These are phyloP conservation scores for Lactarius deliciosus DNA, from an alignment of 768 basidiomycete genomes.

Conservation along the genomic window DNA sequence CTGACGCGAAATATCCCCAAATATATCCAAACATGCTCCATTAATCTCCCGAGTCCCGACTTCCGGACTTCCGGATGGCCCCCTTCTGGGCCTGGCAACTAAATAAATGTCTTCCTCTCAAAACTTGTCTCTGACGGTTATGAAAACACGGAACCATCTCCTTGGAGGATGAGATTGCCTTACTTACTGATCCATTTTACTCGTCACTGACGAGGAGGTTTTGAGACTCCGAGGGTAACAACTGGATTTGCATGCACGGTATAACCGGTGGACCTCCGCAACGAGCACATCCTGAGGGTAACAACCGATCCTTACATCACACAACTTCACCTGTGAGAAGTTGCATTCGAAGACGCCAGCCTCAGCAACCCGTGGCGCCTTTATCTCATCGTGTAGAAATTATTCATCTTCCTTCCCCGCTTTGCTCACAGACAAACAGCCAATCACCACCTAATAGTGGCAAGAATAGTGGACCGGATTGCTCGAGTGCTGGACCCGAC, in stretches of 20 bases:
- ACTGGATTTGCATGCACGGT: neutral
- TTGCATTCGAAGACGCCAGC: neutral
- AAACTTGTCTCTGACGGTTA: neutral
- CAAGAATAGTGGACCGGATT: neutral
- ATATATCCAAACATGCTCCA: conserved; percentile 20
- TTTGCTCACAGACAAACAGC: neutral
- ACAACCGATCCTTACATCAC: neutral
- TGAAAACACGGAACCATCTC: neutral
- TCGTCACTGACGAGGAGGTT: neutral
- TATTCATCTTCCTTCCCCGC: neutral
- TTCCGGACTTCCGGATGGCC: neutral
- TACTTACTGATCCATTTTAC: neutral
- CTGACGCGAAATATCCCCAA: conserved; percentile 23
- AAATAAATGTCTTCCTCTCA: neutral
- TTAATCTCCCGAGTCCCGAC: neutral
- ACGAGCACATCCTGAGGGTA: neutral
- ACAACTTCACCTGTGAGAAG: neutral
- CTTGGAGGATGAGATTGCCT: neutral
- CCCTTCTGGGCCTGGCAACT: neutral
- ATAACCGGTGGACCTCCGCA: neutral
- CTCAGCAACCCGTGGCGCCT: neutral
- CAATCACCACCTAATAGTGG: too few species aligned
- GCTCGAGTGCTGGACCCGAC: neutral
- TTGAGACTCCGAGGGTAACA: neutral
- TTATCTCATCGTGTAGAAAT: neutral